Evolutionary conservation across 371 early-diverging fungal species (phyloP).

Genomic region (Apophysomyces trapeziformis): DNA sequence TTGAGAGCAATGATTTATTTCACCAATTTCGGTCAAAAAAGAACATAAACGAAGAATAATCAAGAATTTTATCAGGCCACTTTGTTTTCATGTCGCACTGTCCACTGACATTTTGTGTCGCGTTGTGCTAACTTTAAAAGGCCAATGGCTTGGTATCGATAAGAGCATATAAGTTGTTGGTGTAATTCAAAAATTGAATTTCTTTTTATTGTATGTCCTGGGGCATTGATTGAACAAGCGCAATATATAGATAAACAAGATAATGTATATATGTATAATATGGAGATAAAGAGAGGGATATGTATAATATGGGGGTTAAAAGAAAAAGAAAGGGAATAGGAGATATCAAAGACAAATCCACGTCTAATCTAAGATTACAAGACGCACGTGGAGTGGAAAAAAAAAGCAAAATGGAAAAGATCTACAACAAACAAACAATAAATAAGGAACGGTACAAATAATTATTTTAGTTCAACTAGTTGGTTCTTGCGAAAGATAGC

Average conservation of each 20-base stretch:
- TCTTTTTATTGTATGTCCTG: too few relatives aligned
- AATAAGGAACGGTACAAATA: constrained; percentile 10
- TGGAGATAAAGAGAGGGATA: neutral
- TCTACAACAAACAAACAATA: neutral
- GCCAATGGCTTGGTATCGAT: too few relatives aligned
- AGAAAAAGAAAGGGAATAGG: constrained; percentile 7
- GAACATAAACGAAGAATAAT: too few relatives aligned
- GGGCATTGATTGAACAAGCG: too few relatives aligned
- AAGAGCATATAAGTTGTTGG: too few relatives aligned
- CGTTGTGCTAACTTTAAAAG: too few relatives aligned
- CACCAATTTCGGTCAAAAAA: too few relatives aligned
- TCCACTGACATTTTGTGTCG: too few relatives aligned
- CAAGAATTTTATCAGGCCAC: too few relatives aligned
- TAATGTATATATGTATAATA: neutral
- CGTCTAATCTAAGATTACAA: constrained; percentile 1
- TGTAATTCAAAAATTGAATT: too few relatives aligned
- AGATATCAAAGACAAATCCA: constrained; percentile 10
- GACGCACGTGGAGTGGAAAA: neutral
- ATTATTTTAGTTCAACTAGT: neutral
- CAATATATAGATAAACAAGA: neutral
- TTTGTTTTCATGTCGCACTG: too few relatives aligned
- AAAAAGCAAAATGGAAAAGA: neutral
- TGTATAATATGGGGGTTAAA: neutral
- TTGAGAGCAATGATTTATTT: too few relatives aligned
- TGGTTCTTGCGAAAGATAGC: neutral